Conservation (phyloP, 108 stramenopile genomes). For the Nitzschia sp. region DNA sequence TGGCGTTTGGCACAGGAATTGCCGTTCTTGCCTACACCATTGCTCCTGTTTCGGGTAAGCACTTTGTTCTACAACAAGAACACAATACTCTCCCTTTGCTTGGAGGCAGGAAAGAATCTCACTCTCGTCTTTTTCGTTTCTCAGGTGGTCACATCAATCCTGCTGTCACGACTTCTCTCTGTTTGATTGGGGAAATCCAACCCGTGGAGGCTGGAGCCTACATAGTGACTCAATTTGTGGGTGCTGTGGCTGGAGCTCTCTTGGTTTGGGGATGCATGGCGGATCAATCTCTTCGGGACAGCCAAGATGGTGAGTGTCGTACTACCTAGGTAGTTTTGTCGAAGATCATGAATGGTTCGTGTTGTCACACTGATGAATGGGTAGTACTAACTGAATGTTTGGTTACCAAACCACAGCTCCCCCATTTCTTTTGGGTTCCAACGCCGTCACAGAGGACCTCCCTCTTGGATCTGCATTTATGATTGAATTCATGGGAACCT, state of each 20-base stretch:
- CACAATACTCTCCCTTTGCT: too few species aligned
- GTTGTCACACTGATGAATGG: too few species aligned
- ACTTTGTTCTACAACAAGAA: too few species aligned
- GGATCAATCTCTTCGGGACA: neutral
- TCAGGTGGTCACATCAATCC: conserved; percentile 32
- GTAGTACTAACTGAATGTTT: too few species aligned
- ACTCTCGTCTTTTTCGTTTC: neutral
- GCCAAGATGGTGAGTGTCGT: neutral
- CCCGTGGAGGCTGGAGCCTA: neutral
- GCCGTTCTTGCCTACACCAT: conserved; percentile 23
- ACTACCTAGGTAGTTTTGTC: neutral
- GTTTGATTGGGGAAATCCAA: neutral
- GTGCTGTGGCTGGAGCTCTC: conserved; percentile 12
- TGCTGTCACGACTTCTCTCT: neutral
- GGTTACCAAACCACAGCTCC: conserved; percentile 11
- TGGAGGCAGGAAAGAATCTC: too few species aligned
- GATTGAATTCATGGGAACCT: conserved; percentile 37
- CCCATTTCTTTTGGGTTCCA: conserved; percentile 20
- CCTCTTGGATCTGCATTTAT: conserved; percentile 22
- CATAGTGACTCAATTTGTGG: conserved; percentile 15
- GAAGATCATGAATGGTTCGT: neutral
- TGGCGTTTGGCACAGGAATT: conserved; percentile 33
- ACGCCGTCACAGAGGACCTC: neutral
- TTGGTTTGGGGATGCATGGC: conserved; percentile 21
- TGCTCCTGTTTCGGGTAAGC: conserved; percentile 16